Evolutionary conservation across 306 rosid genomes (phyloP).

Genomic region (Quercus rubra): DNA sequence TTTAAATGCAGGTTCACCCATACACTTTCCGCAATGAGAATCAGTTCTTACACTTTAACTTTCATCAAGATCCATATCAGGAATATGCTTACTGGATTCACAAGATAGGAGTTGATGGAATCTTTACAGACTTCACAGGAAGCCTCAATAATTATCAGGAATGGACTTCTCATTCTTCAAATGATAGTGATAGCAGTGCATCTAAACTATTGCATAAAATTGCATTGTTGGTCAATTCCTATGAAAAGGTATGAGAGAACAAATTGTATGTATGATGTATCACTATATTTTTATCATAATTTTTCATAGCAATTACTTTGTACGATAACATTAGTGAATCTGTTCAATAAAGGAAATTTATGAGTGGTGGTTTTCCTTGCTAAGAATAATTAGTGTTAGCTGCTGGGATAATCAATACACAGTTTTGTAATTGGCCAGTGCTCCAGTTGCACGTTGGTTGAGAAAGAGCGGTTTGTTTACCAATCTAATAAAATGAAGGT

Average conservation of each 20-base stretch:
- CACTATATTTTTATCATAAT: background rate
- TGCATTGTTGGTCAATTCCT: constrained; percentile 41
- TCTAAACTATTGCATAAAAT: constrained; percentile 59
- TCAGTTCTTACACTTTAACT: constrained; percentile 51
- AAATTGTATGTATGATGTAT: background rate
- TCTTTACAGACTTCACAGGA: constrained; percentile 90
- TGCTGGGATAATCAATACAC: background rate
- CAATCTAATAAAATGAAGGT: background rate
- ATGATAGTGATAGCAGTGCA: constrained; percentile 29
- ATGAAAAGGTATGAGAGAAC: constrained; percentile 12
- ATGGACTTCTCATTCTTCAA: constrained; percentile 39
- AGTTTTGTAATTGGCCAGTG: background rate
- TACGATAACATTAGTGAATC: background rate
- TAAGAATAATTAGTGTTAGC: background rate
- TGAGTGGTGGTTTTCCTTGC: background rate
- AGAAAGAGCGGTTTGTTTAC: background rate
- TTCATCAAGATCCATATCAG: constrained; percentile 66
- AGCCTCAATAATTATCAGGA: constrained; percentile 71
- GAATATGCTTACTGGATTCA: constrained; percentile 83
- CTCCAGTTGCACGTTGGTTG: background rate
- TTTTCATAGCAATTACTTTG: background rate
- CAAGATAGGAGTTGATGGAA: constrained; percentile 75
- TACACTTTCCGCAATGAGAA: constrained; percentile 80
- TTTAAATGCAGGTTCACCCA: constrained; percentile 76
- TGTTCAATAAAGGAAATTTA: background rate